Base-by-base conservation (phyloP, 225 moss, liverwort and hornwort species). In the Anthoceros angustus region DNA sequence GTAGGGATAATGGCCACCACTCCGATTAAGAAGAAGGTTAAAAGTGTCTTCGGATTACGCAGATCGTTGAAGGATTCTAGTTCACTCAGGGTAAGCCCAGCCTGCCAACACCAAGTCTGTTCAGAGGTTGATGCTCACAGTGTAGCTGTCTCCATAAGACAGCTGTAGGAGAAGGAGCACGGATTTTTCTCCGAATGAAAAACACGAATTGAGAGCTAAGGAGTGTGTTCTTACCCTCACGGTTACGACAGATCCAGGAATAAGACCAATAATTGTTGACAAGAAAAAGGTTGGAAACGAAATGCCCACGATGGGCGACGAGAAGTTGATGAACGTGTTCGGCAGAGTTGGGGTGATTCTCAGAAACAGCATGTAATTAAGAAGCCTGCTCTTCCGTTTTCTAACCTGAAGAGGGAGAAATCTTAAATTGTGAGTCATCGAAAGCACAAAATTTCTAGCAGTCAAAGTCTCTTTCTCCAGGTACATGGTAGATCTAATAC, bases 291-390 rank as follows among this genome's bases (percentile, higher is more conserved):
- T 95, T 40, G 50, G 64, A 61, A 83, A 95, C 16, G 94, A 87
- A 39, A 95, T 77, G 72, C 79, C 88, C 62, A 95, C 94, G 74
- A 95, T 90, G 39, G 94, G 90, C 63, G 94, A 95, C 24, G 86
- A 83, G 64, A 95, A 80, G 65, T 95, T 95, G 70, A 95, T 86
- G 68, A 95, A 82, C n/a, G 94, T 95, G 66, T 95, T 95, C 42
- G 94, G 94, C 74, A 95, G 80, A 64, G 88, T 80, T 71, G 94
- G 94, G 25, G 94, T 90, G 41, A 95, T 82, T 70, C 94, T 85
- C 61, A 90, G 80, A 79, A 95, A 95, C 14, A 95, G 77, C 83
- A 95, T 86, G 72, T 95, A 95, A 66, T 95, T 90, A 66, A 95
- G 79, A 43, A 95, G 65, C 63, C 75, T 83, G 40, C 81, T 70